A percentile compares a stretch with the other conserved stretches of the same genome.
phyloP scores from a whole-genome alignment of 306 rosid genomes.

The Quercus variabilis region DNA sequence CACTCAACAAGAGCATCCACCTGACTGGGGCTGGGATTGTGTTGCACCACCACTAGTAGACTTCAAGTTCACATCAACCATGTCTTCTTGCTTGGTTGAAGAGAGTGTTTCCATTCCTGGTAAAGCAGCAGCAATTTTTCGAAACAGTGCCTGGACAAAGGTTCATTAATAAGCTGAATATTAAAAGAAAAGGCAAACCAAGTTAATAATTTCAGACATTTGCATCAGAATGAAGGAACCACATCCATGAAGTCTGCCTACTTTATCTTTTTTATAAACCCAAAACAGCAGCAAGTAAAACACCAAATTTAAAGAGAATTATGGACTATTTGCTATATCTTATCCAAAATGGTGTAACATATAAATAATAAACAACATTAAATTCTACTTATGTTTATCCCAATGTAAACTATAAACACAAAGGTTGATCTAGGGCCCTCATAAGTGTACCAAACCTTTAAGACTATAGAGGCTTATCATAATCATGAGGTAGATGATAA shows the following conservation, averaged over 20 bases:
- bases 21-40: constrained; percentile 31
- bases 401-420: background rate
- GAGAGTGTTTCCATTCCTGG: constrained; percentile 52
- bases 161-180: constrained; percentile 15
- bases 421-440: background rate
- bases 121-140: constrained; percentile 49
- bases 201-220: background rate
- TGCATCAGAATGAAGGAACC: background rate
- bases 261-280: background rate
- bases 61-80: constrained; percentile 48
- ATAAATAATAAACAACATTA: background rate
- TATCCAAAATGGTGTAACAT: background rate
- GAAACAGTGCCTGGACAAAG: constrained; percentile 35
- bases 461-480: background rate
- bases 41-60: constrained; percentile 21
- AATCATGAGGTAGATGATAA: background rate
- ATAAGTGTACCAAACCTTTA: background rate
- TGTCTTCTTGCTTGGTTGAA: constrained; percentile 44
- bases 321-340: background rate
- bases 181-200: constrained; percentile 2
- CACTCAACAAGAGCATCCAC: constrained; percentile 41
- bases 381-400: background rate
- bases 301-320: background rate
- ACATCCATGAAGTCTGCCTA: background rate
- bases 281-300: background rate